A percentile compares a stretch with the other conserved stretches of the same genome.
phyloP scores from a whole-genome alignment of 177 flowering plant species.

The Telopea speciosissima region DNA sequence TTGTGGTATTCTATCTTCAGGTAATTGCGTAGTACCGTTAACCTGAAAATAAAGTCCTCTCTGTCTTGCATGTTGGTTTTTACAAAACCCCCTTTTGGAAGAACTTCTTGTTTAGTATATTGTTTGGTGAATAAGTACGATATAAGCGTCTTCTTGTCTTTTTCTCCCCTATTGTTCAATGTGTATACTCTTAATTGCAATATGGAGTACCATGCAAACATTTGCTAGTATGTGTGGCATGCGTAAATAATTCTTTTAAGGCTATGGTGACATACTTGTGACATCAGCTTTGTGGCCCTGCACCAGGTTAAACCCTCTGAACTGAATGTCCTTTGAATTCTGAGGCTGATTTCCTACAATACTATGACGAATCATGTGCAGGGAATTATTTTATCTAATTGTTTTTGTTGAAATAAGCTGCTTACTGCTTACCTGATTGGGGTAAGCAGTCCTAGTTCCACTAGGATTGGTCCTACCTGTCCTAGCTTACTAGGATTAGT shows the following conservation, averaged over 20 bases:
- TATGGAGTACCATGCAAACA: background rate
- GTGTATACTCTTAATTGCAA: background rate
- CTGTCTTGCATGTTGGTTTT: background rate
- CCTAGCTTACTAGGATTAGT: no score
- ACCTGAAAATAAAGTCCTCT: background rate
- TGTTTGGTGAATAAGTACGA: background rate
- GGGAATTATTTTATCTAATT: no score
- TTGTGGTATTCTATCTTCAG: conserved; percentile 91
- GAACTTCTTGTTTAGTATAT: background rate
- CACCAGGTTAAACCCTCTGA: background rate
- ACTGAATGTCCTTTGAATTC: no score
- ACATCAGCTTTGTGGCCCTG: background rate
- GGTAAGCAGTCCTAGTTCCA: no score
- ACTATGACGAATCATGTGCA: no score
- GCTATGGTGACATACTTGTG: background rate
- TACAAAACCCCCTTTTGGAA: background rate
- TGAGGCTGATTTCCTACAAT: background rate
- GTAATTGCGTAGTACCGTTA: conserved; percentile 24
- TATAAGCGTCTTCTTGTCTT: background rate
- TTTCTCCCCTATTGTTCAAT: background rate
- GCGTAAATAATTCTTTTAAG: background rate
- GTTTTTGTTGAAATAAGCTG: no score
- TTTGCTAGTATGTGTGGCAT: background rate
- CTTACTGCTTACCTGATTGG: no score
- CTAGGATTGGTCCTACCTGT: no score